Conservation (phyloP, 2,329 filamentous ascomycete species). For the Tolypocladium pustulatum region DNA sequence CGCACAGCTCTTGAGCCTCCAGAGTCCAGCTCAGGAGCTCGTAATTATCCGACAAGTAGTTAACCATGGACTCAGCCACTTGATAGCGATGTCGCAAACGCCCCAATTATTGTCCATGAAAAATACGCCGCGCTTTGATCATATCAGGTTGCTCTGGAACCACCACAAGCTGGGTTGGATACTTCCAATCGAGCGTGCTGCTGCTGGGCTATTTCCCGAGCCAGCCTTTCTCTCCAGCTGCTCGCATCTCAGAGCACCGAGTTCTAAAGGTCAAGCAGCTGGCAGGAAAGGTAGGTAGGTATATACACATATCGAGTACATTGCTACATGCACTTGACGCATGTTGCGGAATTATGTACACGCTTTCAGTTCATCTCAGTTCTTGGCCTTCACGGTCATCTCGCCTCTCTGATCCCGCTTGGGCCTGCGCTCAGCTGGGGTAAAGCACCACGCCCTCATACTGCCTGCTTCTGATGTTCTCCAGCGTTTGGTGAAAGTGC, state of each 20-base stretch:
- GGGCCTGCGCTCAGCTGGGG: slow-evolving; percentile 25
- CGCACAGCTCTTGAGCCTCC: background rate
- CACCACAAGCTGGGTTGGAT: background rate
- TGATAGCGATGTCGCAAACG: background rate
- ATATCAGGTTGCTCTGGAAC: no score
- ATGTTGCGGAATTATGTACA: background rate
- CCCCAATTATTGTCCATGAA: no score
- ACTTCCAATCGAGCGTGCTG: background rate
- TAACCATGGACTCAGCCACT: background rate
- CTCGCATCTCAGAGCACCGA: background rate
- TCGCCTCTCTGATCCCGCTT: background rate
- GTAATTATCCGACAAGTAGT: background rate
- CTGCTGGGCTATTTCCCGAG: background rate
- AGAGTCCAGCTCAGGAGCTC: no score
- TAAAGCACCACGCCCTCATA: slow-evolving; percentile 85
- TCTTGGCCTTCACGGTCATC: background rate
- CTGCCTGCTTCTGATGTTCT: slow-evolving; percentile 83
- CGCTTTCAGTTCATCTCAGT: background rate
- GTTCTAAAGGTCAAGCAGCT: background rate
- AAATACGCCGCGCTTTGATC: no score
- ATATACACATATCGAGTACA: slow-evolving; percentile 4
- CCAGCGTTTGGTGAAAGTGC: slow-evolving; percentile 89
- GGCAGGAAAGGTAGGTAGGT: background rate
- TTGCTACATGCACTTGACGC: slow-evolving; percentile 1
- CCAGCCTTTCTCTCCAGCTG: background rate